These are phyloP conservation scores for Podospora fimiseda DNA, from an alignment of 495 filamentous ascomycete species.

Conservation along the genomic window DNA sequence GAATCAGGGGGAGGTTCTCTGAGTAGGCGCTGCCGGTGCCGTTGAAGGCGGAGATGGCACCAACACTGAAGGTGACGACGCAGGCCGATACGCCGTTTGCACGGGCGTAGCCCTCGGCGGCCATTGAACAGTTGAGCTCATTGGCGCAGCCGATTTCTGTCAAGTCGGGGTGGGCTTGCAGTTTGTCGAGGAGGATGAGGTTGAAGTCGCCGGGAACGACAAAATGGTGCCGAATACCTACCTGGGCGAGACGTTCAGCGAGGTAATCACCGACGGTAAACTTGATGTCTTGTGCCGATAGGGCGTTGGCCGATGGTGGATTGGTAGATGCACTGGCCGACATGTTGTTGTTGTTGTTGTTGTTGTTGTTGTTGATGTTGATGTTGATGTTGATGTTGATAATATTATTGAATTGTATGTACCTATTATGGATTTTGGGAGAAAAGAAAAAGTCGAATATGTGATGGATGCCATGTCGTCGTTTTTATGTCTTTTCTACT, in stretches of 20 bases:
- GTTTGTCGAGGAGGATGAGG: conserved; percentile 56
- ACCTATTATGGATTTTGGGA: no score
- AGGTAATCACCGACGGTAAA: conserved; percentile 51
- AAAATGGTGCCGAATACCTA: conserved; percentile 57
- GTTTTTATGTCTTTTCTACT: not conserved
- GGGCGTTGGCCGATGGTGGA: not conserved
- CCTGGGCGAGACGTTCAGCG: conserved; percentile 60
- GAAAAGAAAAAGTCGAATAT: not conserved
- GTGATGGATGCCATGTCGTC: not conserved
- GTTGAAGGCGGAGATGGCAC: conserved; percentile 65
- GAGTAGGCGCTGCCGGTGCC: conserved; percentile 62
- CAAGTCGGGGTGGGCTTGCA: conserved; percentile 56
- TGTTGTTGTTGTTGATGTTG: not conserved
- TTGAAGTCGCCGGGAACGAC: conserved; percentile 70
- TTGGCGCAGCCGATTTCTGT: conserved; percentile 61
- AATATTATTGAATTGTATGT: no score
- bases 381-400: no score
- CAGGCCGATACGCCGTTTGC: conserved; percentile 63
- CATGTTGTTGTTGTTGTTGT: not conserved
- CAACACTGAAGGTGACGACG: conserved; percentile 71
- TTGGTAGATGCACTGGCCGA: not conserved
- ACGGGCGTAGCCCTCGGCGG: conserved; percentile 69
- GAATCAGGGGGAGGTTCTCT: conserved; percentile 67
- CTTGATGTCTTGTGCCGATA: not conserved
- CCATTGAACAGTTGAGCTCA: conserved; percentile 70